phyloP scores from a whole-genome alignment of 495 filamentous ascomycete genomes.

The Aspergillus kassunensis region DNA sequence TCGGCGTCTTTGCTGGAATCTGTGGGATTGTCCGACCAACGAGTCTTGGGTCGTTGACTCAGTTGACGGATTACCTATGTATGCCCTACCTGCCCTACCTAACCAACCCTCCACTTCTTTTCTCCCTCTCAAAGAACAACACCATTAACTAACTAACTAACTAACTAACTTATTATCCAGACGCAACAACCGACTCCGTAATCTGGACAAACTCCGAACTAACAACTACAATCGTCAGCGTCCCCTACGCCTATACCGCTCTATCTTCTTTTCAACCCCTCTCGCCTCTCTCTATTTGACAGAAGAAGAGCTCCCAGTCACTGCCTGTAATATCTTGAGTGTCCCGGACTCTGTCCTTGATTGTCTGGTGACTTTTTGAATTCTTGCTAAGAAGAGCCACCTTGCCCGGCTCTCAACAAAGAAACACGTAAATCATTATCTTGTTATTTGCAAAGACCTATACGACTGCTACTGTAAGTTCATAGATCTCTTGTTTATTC shows the following conservation, averaged over 20 bases:
- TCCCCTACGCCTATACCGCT: background rate
- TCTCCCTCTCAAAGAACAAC: no score
- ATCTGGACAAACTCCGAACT: no score
- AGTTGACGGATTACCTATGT: no score
- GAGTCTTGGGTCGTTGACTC: no score
- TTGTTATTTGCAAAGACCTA: background rate
- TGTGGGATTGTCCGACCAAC: no score
- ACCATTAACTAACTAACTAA: no score
- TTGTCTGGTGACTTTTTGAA: background rate
- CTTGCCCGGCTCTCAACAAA: slow-evolving; percentile 1
- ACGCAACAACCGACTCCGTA: no score
- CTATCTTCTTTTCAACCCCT: background rate
- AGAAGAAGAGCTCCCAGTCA: background rate
- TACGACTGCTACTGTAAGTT: background rate
- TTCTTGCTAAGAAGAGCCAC: background rate
- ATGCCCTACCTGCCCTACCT: no score
- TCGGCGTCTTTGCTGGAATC: no score
- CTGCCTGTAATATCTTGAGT: background rate
- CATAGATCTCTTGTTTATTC: background rate
- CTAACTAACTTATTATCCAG: no score
- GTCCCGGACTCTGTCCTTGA: background rate
- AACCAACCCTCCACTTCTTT: no score
- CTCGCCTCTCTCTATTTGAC: background rate
- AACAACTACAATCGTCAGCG: no score
- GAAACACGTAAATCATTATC: background rate